Evolutionary conservation across 176 grass and related monocot genomes (phyloP).

Genomic region (Cenchrus americanus): DNA sequence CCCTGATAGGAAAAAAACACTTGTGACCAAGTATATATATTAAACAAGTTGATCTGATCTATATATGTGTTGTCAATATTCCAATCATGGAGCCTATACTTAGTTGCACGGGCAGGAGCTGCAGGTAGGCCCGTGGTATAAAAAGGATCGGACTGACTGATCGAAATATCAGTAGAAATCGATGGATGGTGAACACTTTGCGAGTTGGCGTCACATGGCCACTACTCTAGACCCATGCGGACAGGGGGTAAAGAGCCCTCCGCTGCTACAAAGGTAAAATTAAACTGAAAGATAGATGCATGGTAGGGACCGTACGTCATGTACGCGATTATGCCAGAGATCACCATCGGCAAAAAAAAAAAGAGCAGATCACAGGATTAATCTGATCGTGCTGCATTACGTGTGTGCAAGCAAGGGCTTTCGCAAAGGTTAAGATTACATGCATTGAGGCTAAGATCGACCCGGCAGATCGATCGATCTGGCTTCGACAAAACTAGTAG

Average conservation of each 20-base stretch:
- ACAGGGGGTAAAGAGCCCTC: slow-evolving; percentile 14
- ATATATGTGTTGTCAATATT: not conserved
- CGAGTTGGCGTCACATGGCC: slow-evolving; percentile 51
- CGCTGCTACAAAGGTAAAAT: slow-evolving; percentile 20
- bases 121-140: not conserved
- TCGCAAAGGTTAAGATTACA: slow-evolving; percentile 23
- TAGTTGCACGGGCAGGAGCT: not conserved
- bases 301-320: slow-evolving; percentile 26
- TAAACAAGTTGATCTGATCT: not conserved
- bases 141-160: not conserved
- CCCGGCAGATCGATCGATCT: not conserved
- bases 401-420: slow-evolving; percentile 12
- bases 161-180: slow-evolving; percentile 6
- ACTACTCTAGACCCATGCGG: slow-evolving; percentile 8
- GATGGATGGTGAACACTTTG: slow-evolving; percentile 26
- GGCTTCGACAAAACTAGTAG: slow-evolving; percentile 2
- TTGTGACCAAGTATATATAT: not conserved
- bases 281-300: slow-evolving; percentile 2
- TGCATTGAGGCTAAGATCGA: no score
- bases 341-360: not conserved
- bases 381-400: not conserved
- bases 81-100: not conserved
- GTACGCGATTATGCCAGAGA: not conserved
- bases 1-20: not conserved
- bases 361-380: not conserved